These are phyloP conservation scores for Pyrus hybrid DNA, from an alignment of 331 rosid genomes.

Conservation along the genomic window DNA sequence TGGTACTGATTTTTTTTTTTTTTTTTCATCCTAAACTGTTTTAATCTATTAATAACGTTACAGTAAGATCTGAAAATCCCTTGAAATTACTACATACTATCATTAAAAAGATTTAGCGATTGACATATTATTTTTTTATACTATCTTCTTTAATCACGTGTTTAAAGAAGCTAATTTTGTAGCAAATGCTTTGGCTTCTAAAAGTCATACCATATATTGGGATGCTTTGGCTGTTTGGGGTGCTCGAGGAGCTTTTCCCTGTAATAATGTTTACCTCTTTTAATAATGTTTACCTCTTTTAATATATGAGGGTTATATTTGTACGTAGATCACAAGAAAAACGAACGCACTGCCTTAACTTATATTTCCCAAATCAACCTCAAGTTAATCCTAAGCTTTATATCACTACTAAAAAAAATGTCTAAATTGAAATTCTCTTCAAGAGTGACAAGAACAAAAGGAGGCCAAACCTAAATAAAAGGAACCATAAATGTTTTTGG, in stretches of 20 bases:
- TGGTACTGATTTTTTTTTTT: too few relatives aligned
- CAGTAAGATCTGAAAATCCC: background rate
- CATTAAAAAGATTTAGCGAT: background rate
- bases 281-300: too few relatives aligned
- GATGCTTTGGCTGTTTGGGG: too few relatives aligned
- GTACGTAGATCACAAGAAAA: background rate
- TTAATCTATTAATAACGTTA: too few relatives aligned
- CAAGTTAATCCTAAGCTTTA: background rate
- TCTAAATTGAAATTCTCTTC: too few relatives aligned
- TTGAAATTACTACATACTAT: too few relatives aligned
- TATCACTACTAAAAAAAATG: background rate
- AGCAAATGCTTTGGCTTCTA: background rate
- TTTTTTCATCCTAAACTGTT: too few relatives aligned
- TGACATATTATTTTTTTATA: too few relatives aligned
- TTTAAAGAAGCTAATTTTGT: too few relatives aligned
- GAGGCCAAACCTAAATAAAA: background rate
- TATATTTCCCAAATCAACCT: background rate
- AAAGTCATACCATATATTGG: too few relatives aligned
- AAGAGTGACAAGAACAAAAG: too few relatives aligned
- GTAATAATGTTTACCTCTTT: background rate
- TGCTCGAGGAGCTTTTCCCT: background rate
- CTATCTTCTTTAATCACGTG: background rate
- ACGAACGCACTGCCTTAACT: background rate
- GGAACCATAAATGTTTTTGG: background rate
- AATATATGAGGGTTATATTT: background rate